These are phyloP conservation scores for Claviceps monticola DNA, from an alignment of 2,329 filamentous ascomycete genomes.

Conservation along the genomic window DNA sequence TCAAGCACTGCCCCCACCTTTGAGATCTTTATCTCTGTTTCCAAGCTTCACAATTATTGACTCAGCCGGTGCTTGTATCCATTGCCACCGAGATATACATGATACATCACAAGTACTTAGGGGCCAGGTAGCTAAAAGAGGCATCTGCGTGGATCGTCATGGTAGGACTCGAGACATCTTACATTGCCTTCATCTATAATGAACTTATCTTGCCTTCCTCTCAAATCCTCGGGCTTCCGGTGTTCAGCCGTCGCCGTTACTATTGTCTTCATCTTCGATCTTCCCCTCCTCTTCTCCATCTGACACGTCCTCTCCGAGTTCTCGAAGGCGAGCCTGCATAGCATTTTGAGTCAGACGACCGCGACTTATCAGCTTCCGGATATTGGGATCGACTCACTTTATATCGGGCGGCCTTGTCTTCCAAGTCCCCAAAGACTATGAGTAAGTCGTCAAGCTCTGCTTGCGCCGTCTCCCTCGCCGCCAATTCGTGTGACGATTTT, in stretches of 20 bases:
- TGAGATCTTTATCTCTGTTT: too few relatives aligned
- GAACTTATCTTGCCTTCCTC: not conserved
- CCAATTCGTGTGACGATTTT: constrained; percentile 32
- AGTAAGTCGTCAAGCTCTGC: constrained; percentile 67
- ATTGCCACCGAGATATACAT: too few relatives aligned
- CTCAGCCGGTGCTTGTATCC: too few relatives aligned
- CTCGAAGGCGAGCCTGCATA: constrained; percentile 42
- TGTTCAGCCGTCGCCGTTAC: not conserved
- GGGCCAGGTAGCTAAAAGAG: too few relatives aligned
- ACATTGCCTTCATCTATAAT: not conserved
- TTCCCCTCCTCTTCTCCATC: constrained; percentile 38
- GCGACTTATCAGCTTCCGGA: not conserved
- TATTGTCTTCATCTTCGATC: constrained; percentile 36
- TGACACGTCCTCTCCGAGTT: constrained; percentile 58
- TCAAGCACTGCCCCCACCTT: too few relatives aligned
- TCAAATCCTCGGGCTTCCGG: not conserved
- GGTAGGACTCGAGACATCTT: not conserved
- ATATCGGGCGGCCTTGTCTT: constrained; percentile 62
- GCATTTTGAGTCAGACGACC: not conserved
- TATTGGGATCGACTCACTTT: constrained; percentile 39
- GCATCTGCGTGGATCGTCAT: too few relatives aligned
- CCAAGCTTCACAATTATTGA: too few relatives aligned
- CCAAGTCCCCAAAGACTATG: constrained; percentile 67
- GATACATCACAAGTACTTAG: too few relatives aligned
- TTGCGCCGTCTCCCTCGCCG: constrained; percentile 50